phyloP scores from a whole-genome alignment of 257 asterid species.

The Handroanthus guayacan region DNA sequence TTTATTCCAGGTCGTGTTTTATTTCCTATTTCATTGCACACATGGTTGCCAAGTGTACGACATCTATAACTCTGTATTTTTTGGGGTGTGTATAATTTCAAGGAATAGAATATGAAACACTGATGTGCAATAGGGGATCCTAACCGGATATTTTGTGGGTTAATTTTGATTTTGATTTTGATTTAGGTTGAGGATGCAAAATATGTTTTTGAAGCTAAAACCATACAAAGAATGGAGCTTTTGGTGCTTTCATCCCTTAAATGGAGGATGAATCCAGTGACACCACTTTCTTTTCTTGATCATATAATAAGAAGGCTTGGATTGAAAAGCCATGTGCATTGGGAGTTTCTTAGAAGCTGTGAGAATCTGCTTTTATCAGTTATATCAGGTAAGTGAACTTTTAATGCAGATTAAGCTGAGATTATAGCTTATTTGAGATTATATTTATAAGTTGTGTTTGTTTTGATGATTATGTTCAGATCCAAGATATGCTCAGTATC shows the following conservation, averaged over 20 bases:
- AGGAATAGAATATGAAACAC: no score
- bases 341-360: constrained; percentile 70
- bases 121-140: no score
- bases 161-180: background rate
- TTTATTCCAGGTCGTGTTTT: no score
- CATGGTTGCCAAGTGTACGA: no score
- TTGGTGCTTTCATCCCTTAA: constrained; percentile 70
- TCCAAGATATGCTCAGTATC: constrained; percentile 64
- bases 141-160: background rate
- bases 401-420: no score
- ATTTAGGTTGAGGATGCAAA: constrained; percentile 66
- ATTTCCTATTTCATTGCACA: no score
- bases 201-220: constrained; percentile 76
- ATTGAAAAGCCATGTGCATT: constrained; percentile 53
- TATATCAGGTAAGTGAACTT: constrained; percentile 60
- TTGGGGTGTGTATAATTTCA: no score
- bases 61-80: no score
- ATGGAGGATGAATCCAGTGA: constrained; percentile 98
- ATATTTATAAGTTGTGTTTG: background rate
- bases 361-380: constrained; percentile 70
- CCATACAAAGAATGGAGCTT: constrained; percentile 92
- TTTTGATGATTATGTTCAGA: constrained; percentile 45
- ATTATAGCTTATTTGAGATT: background rate
- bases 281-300: constrained; percentile 85
- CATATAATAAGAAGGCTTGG: constrained; percentile 81